Percentiles rank a stretch among this genome's conserved stretches.
phyloP scores from a whole-genome alignment of 2,329 filamentous ascomycete species.

The Davidsoniella australis region DNA sequence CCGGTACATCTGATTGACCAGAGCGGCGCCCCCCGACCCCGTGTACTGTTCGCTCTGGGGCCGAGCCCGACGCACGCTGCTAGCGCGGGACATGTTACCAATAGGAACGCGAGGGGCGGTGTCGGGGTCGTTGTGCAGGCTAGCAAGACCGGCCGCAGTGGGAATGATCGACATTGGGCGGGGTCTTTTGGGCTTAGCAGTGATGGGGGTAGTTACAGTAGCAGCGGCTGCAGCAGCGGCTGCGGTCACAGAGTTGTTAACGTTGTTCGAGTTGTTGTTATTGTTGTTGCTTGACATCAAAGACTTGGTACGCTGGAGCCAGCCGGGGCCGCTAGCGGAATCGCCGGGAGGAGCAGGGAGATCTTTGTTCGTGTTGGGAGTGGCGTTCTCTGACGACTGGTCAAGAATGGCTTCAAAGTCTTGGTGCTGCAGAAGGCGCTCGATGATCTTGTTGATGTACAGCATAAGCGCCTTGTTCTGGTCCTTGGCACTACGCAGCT shows the following conservation, averaged over 20 bases:
- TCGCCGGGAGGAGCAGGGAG: slow-evolving; percentile 48
- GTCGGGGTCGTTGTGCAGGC: slow-evolving; percentile 45
- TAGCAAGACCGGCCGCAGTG: slow-evolving; percentile 18
- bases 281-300: slow-evolving; percentile 17
- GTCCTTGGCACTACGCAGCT: slow-evolving; percentile 67
- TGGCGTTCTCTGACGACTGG: slow-evolving; percentile 42
- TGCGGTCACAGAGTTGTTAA: slow-evolving; percentile 22
- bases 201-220: slow-evolving; percentile 12
- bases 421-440: slow-evolving; percentile 79
- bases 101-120: slow-evolving; percentile 66
- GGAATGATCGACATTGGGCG: slow-evolving; percentile 43
- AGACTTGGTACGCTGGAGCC: slow-evolving; percentile 45
- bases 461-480: slow-evolving; percentile 94
- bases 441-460: slow-evolving; percentile 99
- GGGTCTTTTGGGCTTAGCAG: slow-evolving; percentile 26
- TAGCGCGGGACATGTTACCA: slow-evolving; percentile 34
- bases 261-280: slow-evolving; percentile 32
- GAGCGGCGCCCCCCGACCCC: slow-evolving; percentile 37
- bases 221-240: slow-evolving; percentile 9
- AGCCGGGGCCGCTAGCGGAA: slow-evolving; percentile 24
- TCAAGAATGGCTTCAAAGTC: slow-evolving; percentile 90
- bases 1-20: slow-evolving; percentile 77
- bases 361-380: slow-evolving; percentile 58
- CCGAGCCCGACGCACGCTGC: slow-evolving; percentile 35
- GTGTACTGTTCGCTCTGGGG: slow-evolving; percentile 49